Evolutionary conservation across 352 stramenopile genomes (phyloP).

Genomic region (Pythium rhizo-oryzae): DNA sequence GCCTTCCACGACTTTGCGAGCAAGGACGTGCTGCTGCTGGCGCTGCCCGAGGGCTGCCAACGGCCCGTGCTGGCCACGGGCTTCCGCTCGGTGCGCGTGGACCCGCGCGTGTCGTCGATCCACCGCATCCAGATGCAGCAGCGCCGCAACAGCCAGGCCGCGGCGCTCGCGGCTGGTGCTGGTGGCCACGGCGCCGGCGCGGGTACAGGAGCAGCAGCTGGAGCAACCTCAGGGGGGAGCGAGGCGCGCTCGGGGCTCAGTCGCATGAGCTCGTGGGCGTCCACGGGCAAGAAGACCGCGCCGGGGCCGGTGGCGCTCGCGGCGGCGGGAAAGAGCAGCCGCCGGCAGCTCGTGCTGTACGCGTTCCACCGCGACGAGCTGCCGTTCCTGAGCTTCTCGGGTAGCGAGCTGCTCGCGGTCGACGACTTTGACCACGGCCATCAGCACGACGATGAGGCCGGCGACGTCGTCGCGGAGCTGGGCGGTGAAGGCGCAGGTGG

Average conservation of each 20-base stretch:
- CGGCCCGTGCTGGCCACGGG: constrained; percentile 46
- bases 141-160: constrained; percentile 3
- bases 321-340: constrained; percentile 3
- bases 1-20: constrained; percentile 61
- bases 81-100: constrained; percentile 46
- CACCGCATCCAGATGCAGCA: constrained; percentile 38
- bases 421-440: constrained; percentile 26
- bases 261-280: constrained; percentile 10
- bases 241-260: neutral
- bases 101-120: constrained; percentile 45
- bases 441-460: constrained; percentile 5
- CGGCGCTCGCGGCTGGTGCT: neutral
- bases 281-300: neutral
- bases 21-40: constrained; percentile 61
- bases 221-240: neutral
- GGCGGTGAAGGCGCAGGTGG: neutral
- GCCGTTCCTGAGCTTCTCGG: constrained; percentile 52
- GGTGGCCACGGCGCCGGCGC: neutral
- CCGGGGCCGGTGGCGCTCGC: neutral
- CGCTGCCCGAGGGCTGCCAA: constrained; percentile 46
- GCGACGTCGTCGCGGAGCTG: constrained; percentile 27
- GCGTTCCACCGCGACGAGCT: constrained; percentile 70
- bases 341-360: constrained; percentile 40
- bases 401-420: constrained; percentile 37
- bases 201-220: neutral